Percentiles rank a stretch among this genome's conserved stretches.
Evolutionary conservation across 306 rosid genomes (phyloP).

Genomic region (Malus orientalis): DNA sequence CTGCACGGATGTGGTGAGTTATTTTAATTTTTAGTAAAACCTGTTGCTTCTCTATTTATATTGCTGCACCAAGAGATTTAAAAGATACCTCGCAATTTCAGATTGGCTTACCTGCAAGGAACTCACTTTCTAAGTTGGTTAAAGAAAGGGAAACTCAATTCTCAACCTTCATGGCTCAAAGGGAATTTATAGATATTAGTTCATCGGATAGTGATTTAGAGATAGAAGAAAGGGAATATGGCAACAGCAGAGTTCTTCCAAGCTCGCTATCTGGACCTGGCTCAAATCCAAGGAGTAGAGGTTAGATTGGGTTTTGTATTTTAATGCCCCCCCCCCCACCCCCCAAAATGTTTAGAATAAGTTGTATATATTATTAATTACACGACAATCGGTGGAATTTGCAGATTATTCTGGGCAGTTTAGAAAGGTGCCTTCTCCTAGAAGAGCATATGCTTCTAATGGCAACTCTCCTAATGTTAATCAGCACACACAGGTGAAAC

Average conservation of each 20-base stretch:
- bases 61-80: constrained; percentile 15
- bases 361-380: not conserved
- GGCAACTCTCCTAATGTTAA: constrained; percentile 25
- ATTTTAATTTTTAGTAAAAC: not conserved
- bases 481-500: constrained; percentile 27
- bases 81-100: constrained; percentile 20
- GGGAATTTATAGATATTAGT: constrained; percentile 47
- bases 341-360: not conserved
- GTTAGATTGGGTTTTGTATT: constrained; percentile 28
- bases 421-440: constrained; percentile 29
- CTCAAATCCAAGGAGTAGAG: constrained; percentile 29
- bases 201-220: constrained; percentile 85
- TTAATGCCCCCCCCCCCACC: not conserved
- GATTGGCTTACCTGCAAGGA: constrained; percentile 36
- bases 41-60: not conserved
- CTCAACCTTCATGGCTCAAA: constrained; percentile 35
- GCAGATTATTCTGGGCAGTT: constrained; percentile 47
- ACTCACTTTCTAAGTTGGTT: constrained; percentile 29
- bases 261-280: constrained; percentile 37
- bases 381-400: constrained; percentile 9
- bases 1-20: constrained; percentile 27
- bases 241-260: constrained; percentile 48
- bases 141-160: constrained; percentile 20
- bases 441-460: constrained; percentile 40
- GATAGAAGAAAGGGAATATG: constrained; percentile 26